Evolutionary conservation across 1,284 basidiomycete genomes (phyloP).

Genomic region (Jaminaea rosea): DNA sequence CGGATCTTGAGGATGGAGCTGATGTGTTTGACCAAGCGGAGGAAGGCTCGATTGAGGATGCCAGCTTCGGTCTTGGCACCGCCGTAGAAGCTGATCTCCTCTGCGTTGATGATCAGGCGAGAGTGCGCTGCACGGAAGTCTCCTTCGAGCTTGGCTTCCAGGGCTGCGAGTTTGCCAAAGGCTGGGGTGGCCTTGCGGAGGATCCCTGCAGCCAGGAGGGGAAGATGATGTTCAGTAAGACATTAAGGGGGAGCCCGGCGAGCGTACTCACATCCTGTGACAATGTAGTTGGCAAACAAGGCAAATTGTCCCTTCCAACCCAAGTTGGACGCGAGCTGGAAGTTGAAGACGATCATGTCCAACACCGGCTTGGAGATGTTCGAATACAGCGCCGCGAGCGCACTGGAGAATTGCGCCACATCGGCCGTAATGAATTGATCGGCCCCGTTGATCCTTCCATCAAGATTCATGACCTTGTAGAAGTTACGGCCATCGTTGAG

Average conservation of each 20-base stretch:
- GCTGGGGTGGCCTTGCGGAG: constrained; percentile 78
- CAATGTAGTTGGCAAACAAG: constrained; percentile 74
- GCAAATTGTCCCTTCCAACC: constrained; percentile 66
- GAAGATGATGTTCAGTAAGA: too few relatives aligned
- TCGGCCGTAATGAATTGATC: constrained; percentile 76
- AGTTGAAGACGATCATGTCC: constrained; percentile 86
- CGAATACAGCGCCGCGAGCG: constrained; percentile 72
- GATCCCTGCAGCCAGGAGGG: too few relatives aligned
- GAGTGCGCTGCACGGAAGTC: constrained; percentile 85
- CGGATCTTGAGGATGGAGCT: constrained; percentile 81
- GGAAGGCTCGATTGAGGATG: constrained; percentile 71
- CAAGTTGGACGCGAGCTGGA: constrained; percentile 75
- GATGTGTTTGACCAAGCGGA: constrained; percentile 73
- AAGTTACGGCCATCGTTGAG: constrained; percentile 51
- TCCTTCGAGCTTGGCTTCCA: constrained; percentile 72
- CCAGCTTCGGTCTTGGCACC: constrained; percentile 74
- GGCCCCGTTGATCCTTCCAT: constrained; percentile 41
- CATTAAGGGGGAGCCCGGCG: too few relatives aligned
- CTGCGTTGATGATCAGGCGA: constrained; percentile 76
- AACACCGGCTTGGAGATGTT: constrained; percentile 66
- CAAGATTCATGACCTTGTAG: constrained; percentile 50
- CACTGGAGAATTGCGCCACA: constrained; percentile 79
- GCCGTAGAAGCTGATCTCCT: constrained; percentile 90
- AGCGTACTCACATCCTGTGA: too few relatives aligned
- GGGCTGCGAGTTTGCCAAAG: constrained; percentile 81